These are phyloP conservation scores for Dactylellina drechsleri DNA, from an alignment of 2,329 filamentous ascomycete species.

Conservation along the genomic window DNA sequence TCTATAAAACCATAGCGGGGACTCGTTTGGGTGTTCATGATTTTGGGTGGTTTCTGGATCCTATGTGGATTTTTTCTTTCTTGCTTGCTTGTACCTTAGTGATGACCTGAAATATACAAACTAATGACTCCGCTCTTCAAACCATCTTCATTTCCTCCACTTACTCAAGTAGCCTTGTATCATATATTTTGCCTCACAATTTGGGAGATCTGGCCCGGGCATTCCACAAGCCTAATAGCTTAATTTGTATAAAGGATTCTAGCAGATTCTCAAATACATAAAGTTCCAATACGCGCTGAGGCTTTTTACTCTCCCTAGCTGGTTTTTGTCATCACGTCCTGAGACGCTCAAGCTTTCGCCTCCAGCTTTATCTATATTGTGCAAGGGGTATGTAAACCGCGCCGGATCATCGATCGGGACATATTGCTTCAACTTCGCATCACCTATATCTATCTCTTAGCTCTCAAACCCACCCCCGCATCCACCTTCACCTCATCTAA, in stretches of 20 bases:
- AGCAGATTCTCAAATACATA: slow-evolving; percentile 4
- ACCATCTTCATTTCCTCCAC: slow-evolving; percentile 26
- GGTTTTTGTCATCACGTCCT: not conserved
- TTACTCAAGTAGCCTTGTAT: slow-evolving; percentile 9
- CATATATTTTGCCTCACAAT: slow-evolving; percentile 26
- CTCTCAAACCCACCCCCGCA: slow-evolving; percentile 8
- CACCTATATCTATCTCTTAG: slow-evolving; percentile 10
- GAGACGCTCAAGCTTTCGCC: not conserved
- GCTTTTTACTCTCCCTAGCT: slow-evolving; percentile 16
- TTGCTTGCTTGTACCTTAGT: slow-evolving; percentile 21
- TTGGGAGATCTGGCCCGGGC: not conserved
- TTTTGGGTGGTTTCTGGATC: slow-evolving; percentile 30
- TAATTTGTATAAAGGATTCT: slow-evolving; percentile 20
- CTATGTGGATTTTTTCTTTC: not conserved
- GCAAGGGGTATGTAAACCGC: slow-evolving; percentile 11
- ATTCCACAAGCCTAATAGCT: slow-evolving; percentile 10
- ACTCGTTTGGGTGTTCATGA: slow-evolving; percentile 36
- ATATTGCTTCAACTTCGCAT: not conserved
- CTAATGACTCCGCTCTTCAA: slow-evolving; percentile 53
- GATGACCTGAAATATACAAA: slow-evolving; percentile 45
- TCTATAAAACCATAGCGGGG: slow-evolving; percentile 40
- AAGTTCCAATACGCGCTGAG: slow-evolving; percentile 9
- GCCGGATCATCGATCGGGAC: not conserved
- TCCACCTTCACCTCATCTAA: slow-evolving; percentile 2
- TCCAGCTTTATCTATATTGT: slow-evolving; percentile 11